Base-by-base conservation (phyloP, 2,329 filamentous ascomycete species). In the Stachybotrys chartarum region DNA sequence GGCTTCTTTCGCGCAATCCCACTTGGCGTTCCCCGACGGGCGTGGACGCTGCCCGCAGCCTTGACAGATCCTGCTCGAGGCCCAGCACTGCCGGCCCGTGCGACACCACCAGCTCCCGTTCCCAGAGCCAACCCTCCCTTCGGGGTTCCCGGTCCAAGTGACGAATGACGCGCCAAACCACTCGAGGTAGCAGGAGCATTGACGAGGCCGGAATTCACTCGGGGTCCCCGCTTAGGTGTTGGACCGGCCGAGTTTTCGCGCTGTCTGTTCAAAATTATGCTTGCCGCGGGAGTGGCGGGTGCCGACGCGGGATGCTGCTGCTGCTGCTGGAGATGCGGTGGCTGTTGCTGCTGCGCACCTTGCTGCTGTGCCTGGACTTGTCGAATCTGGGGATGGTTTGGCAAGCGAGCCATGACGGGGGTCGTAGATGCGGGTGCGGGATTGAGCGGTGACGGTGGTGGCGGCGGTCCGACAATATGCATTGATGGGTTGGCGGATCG, bases 101-200 rank as follows among this genome's bases (percentile, higher is more conserved):
- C 69, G 16, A 72, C 66, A 50, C 67, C 64, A 35, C 73, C 73
- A 16, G 71, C 57, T 7, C 63, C 66, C 45, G 63, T 61, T 54
- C 54, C 58, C 60, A 58, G 61, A 59, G 50, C 66, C 14, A 56
- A 35, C 39, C 58, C 58, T 51, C 57, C 75, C 65, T 86, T 85
- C 10, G 83, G 81, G 3, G 83, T 85, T 31, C 83, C 82, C 0
- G 84, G 84, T 0, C 83, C 83, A 3, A 85, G 73, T 1, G 84
- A 86, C 1, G 83, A 78, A 65, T 86, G 84, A 14, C 84, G 76
- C 7, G 83, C 83, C 11, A 87, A 72, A 1, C 77, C 78, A 63
- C 82, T 85, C 2, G 82, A 83, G 4, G 79, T 75, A 7, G 72
- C 68, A 2, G 81, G 78, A 3, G 76, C 61, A 56, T 69, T 79